Evolutionary conservation across 495 filamentous ascomycete species (phyloP), one percentile per base, ranked within the genome.

Genomic region (Bathelium albidoporum): DNA sequence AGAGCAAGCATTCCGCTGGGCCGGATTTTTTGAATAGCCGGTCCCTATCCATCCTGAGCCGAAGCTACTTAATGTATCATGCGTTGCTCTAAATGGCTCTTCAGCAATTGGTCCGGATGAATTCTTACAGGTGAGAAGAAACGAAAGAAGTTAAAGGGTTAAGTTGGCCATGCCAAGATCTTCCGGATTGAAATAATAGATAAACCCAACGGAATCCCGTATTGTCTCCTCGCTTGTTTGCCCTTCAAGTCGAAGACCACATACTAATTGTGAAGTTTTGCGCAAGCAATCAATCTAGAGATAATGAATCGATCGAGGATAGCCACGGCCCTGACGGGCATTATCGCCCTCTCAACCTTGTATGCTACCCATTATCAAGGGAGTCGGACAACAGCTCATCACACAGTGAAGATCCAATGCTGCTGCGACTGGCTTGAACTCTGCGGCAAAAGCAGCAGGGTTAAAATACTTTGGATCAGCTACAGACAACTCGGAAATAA

Each of bases 381-480:
- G 2, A 2, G 11, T 26, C 20, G 24, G 44, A 55, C 24, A 29
- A 29, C 24, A 29, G 10, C 49, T 55, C 20, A 55, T 29, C 0
- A 29, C 5, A 3, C 2, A 29, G 20, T 28, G n/a, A n/a, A 55
- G 49, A 9, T 55, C 49, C 49, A 4, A 55, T 55, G 49, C 20
- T 10, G 49, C 49, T 55, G 49, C 49, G 0, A 55, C 49, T 29
- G 49, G 49, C 0, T 55, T 63, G 16, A 53, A 63, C 28, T 3
- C 26, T 32, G 61, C 61, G n/a, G 44, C 44, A 32, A 34, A 34
- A n/a, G 62, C 62, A 32, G 29, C 29, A 4, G 62, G 62, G 18
- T 43, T 60, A 32, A 28, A 44, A 1, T 64, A 43, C 2, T 64
- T 64, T 49, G 62, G 62, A 18, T 39, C 62, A 12, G 62, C 29